Evolutionary conservation across 2,329 filamentous ascomycete genomes (phyloP), one percentile per base, ranked within the genome.

Genomic region (Arthrinium phaeospermum): DNA sequence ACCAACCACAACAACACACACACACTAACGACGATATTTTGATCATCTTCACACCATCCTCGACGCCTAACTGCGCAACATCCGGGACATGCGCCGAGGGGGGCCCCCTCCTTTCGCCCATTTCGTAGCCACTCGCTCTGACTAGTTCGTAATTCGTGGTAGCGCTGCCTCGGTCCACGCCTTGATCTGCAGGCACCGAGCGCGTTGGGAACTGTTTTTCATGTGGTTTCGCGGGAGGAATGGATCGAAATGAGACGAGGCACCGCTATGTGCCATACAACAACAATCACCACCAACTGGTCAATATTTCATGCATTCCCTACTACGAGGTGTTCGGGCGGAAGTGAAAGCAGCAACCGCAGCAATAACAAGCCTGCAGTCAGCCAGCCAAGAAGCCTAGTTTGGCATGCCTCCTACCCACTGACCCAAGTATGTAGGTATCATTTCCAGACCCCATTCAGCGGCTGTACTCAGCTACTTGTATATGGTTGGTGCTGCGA

Each of bases 21-120:
- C 49, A 51, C 49, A 51, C 51, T 41, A 41, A n/a, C 34, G 34
- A n/a, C 57, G n/a, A 41, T 13, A n/a, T 14, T n/a, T 41, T 64
- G 57, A 64, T 64, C 57, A 64, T 41, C 57, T 64, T 41, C 57
- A 64, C 57, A 64, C 57, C 57, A 64, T 24, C 34, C n/a, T 34
- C 19, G 22, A 22, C 57, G 19, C 34, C 34, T 30, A 64, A 4
- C 57, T 64, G 57, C 22, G 57, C 57, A 64, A 41, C 57, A 41
- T 64, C n/a, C 57, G 57, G 57, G 57, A 41, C 57, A 64, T 64
- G 57, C 34, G 57, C 57, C 30, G 34, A 41, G 22, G 27, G 27
- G 16, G 14, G 30, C 30, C 19, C 34, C 22, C 57, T 22, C 19
- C 57, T 64, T 30, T 4, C 34, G 5, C 57, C 30, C 34, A n/a